Base-by-base conservation (phyloP, 2,329 filamentous ascomycete species). In the Neofusicoccum cordaticola region DNA sequence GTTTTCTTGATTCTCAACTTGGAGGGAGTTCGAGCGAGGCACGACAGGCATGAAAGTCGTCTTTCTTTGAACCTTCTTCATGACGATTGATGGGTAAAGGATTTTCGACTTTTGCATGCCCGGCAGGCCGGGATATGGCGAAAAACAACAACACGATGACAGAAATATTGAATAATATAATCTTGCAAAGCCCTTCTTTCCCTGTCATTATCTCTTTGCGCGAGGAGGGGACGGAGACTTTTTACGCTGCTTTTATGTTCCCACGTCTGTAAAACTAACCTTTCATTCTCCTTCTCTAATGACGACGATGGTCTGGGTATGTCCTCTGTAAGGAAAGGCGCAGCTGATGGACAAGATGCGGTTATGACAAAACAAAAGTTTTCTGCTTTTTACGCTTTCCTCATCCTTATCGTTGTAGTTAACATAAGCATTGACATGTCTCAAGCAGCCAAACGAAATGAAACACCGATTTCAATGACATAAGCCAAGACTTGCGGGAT, bases 101-200 rank as follows among this genome's bases (percentile, higher is more conserved):
- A 53, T 52, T 52, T 57, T 63, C 48, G 61, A 56, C 61, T 63
- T 60, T 48, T 60, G 31, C 61, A 63, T 56, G 50, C 48, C 61
- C 61, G 42, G 61, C 61, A 44, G 61, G 61, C 48, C 61, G 50
- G 61, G 61, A 48, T 53, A 63, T 53, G 61, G 50, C 61, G 61
- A 63, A 63, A 52, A 63, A 39, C 48, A 51, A 63, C 47, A 63
- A 53, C 39, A 53, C 61, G 61, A 51, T 63, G 61, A 63, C 47
- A 52, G 61, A 63, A 53, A 62, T 52, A 62, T 51, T 51, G 47
- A 51, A 51, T 62, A 62, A 62, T 62, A 62, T 62, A 62, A 51
- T 62, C 60, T 48, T 51, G 57, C 58, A 62, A 62, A 62, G 47
- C 52, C 48, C 12, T 41, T 27, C 15, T 27, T 39, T 27, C 44